Conservation (phyloP, 2,329 filamentous ascomycete species). For the Passalora sequoiae region DNA sequence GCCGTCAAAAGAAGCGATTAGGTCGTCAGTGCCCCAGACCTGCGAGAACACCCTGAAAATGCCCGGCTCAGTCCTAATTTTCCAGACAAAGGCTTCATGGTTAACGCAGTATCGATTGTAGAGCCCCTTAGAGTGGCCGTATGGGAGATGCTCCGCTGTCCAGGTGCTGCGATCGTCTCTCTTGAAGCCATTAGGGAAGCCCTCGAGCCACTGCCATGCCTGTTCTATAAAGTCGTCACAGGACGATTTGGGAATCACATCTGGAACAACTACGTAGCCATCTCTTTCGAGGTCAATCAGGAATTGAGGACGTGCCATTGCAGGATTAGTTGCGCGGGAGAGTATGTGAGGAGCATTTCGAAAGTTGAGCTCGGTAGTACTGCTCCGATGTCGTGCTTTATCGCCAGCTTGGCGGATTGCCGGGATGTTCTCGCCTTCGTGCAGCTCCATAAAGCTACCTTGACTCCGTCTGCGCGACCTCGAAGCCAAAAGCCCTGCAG, state of each 20-base stretch:
- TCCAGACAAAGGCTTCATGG: conserved; percentile 28
- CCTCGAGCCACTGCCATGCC: conserved; percentile 18
- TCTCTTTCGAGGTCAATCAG: conserved; percentile 18
- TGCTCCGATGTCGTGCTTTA: too few species aligned
- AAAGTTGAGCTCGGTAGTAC: too few species aligned
- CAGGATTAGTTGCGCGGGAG: too few species aligned
- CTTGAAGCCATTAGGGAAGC: conserved; percentile 19
- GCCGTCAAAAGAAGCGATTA: conserved; percentile 26
- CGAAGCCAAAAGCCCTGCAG: too few species aligned
- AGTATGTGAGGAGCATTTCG: too few species aligned
- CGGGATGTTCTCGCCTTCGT: too few species aligned
- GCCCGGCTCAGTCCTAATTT: conserved; percentile 23
- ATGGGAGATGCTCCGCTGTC: conserved; percentile 17
- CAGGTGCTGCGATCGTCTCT: conserved; percentile 20
- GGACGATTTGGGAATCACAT: conserved; percentile 14
- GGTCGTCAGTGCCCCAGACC: conserved; percentile 25
- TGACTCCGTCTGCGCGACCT: too few species aligned
- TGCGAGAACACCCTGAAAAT: conserved; percentile 21
- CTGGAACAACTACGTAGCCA: conserved; percentile 19
- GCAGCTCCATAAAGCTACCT: too few species aligned
- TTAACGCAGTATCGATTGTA: conserved; percentile 22
- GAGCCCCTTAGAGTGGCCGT: conserved; percentile 14
- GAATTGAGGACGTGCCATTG: conserved; percentile 17
- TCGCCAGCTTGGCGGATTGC: too few species aligned
- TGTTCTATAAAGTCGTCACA: conserved; percentile 15